A percentile compares a stretch with the other conserved stretches of the same genome.
Conservation (phyloP, 306 rosid species). For the Medicago ruthenica region DNA sequence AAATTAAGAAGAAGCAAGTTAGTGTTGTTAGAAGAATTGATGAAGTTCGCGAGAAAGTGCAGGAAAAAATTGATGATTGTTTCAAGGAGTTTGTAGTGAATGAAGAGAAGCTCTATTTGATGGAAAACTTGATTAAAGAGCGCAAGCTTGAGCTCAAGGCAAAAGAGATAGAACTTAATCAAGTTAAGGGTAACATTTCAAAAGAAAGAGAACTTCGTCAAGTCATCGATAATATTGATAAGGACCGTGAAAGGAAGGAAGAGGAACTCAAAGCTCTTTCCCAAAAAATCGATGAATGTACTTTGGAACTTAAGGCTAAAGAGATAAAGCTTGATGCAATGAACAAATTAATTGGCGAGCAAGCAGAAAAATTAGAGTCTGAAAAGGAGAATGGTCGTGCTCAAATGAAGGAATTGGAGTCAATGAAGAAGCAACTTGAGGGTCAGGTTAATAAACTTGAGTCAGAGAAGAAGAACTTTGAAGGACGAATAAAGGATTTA, state of each 20-base stretch:
- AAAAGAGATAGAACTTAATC: neutral
- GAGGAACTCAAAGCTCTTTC: too few relatives aligned
- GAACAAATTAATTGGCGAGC: too few relatives aligned
- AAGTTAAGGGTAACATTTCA: neutral
- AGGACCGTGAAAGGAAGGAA: neutral
- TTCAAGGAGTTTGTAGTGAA: neutral
- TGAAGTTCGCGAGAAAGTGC: neutral
- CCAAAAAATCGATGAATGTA: too few relatives aligned
- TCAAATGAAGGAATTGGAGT: too few relatives aligned
- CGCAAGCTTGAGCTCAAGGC: neutral
- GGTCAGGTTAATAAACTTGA: too few relatives aligned
- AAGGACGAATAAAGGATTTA: too few relatives aligned
- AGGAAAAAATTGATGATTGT: neutral
- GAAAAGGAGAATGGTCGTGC: too few relatives aligned
- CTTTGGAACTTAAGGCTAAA: too few relatives aligned
- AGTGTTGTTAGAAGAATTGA: neutral
- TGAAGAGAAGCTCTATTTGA: neutral
- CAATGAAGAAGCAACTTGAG: too few relatives aligned
- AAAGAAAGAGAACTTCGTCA: neutral
- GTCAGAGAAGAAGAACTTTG: too few relatives aligned
- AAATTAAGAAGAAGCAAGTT: constrained; percentile 28
- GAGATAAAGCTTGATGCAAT: too few relatives aligned
- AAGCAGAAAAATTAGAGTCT: too few relatives aligned
- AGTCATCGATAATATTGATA: neutral
- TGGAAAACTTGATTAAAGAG: neutral